Evolutionary conservation across 768 basidiomycete species (phyloP).

Genomic region (Tricholoma sp.): DNA sequence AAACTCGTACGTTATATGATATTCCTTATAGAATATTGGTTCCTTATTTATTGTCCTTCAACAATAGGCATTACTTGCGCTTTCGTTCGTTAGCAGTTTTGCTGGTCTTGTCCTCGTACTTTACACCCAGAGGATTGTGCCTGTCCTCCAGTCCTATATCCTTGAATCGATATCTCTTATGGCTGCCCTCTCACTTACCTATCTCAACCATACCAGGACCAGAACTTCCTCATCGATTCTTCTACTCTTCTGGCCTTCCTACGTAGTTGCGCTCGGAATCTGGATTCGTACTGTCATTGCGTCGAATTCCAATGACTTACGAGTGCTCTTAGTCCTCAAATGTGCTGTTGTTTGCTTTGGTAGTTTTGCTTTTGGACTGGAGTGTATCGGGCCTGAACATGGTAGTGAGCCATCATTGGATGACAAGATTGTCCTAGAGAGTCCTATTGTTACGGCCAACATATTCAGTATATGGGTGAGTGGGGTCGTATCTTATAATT

Average conservation of each 20-base stretch:
- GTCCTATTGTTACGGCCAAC: slow-evolving; percentile 72
- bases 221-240: slow-evolving; percentile 66
- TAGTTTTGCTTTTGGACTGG: slow-evolving; percentile 53
- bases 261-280: slow-evolving; percentile 41
- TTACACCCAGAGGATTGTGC: slow-evolving; percentile 27
- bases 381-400: slow-evolving; percentile 65
- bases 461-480: slow-evolving; percentile 69
- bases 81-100: slow-evolving; percentile 44
- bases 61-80: slow-evolving; percentile 39
- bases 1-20: slow-evolving; percentile 56
- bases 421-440: slow-evolving; percentile 46
- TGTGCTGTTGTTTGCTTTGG: slow-evolving; percentile 39
- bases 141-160: slow-evolving; percentile 45
- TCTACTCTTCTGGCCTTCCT: slow-evolving; percentile 80
- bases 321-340: slow-evolving; percentile 39
- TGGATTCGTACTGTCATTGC: slow-evolving; percentile 57
- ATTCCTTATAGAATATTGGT: background rate
- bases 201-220: slow-evolving; percentile 65
- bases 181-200: slow-evolving; percentile 46
- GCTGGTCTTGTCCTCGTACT: slow-evolving; percentile 37
- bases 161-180: slow-evolving; percentile 55
- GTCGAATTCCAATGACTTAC: slow-evolving; percentile 23
- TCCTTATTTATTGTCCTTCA: background rate
- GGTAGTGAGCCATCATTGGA: slow-evolving; percentile 17
- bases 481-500: background rate